Evolutionary conservation across 345 rosid genomes (phyloP).

Genomic region (Psidium friedrichsthalianum): DNA sequence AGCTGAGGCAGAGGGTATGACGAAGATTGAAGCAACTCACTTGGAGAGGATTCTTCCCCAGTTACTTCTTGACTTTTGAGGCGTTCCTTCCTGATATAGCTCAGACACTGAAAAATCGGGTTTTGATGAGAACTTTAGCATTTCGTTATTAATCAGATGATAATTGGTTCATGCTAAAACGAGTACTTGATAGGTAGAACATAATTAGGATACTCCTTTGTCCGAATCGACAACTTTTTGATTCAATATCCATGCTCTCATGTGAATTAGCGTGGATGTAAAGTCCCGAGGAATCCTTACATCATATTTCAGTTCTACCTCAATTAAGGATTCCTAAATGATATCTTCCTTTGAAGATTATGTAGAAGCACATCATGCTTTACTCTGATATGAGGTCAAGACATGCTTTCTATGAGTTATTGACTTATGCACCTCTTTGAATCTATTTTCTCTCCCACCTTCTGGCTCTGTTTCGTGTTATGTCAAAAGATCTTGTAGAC

Average conservation of each 20-base stretch:
- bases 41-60: constrained; percentile 43
- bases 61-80: constrained; percentile 38
- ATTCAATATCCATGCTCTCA: neutral
- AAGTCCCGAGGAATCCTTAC: neutral
- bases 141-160: neutral
- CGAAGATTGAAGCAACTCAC: constrained; percentile 35
- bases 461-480: neutral
- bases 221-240: neutral
- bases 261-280: neutral
- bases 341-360: neutral
- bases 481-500: neutral
- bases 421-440: neutral
- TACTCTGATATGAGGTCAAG: neutral
- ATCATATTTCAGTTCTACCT: neutral
- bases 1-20: constrained; percentile 38
- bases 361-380: neutral
- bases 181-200: neutral
- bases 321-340: neutral
- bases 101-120: neutral
- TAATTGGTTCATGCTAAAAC: neutral
- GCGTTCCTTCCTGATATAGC: neutral
- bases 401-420: neutral
- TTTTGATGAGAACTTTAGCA: neutral
- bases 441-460: neutral
- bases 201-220: neutral